These are phyloP conservation scores for Diaporthe aspalathi DNA, from an alignment of 2,329 filamentous ascomycete species.

Conservation along the genomic window DNA sequence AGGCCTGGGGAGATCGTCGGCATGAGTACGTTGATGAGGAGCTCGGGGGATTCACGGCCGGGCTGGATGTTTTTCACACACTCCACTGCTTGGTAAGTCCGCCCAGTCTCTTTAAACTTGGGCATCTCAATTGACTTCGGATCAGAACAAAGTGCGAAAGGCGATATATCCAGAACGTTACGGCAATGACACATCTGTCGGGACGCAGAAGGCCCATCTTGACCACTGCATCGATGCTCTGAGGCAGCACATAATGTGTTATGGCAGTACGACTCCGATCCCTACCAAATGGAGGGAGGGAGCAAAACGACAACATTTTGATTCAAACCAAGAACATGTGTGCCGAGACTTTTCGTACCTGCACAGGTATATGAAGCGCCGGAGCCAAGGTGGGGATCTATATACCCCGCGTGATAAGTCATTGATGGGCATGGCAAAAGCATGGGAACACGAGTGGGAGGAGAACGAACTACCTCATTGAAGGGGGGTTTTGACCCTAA, in stretches of 20 bases:
- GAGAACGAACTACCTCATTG: constrained; percentile 22
- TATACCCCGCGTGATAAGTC: constrained; percentile 33
- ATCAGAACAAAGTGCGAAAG: constrained; percentile 41
- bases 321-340: constrained; percentile 43
- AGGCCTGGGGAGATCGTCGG: constrained; percentile 34
- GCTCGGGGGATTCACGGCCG: constrained; percentile 39
- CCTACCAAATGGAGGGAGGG: constrained; percentile 40
- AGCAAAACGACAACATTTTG: constrained; percentile 41
- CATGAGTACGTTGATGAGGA: constrained; percentile 35
- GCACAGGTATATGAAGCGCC: constrained; percentile 31
- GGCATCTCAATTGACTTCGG: not conserved
- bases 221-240: constrained; percentile 43
- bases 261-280: constrained; percentile 42
- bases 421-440: constrained; percentile 31
- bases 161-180: constrained; percentile 40
- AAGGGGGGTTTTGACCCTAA: not conserved
- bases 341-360: constrained; percentile 41
- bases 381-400: constrained; percentile 30
- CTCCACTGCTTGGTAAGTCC: constrained; percentile 41
- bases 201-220: constrained; percentile 34
- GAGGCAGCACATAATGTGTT: constrained; percentile 42
- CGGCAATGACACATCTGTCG: constrained; percentile 21
- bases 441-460: constrained; percentile 31
- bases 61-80: constrained; percentile 42
- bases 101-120: fast-evolving